Evolutionary conservation across 148 eudicot genomes (phyloP).

Genomic region (Euryodendron excelsum): DNA sequence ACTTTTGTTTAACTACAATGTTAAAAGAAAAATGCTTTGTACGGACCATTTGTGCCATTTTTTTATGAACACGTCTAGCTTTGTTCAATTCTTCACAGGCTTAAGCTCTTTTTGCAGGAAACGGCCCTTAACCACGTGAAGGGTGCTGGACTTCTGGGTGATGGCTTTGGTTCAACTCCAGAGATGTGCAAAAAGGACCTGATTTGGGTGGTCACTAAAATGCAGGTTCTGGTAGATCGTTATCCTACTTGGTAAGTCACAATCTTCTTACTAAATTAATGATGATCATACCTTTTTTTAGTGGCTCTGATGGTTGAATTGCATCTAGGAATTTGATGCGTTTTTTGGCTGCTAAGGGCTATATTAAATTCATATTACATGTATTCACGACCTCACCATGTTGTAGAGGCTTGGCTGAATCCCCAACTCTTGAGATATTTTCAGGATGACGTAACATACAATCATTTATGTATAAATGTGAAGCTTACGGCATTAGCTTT

Average conservation of each 20-base stretch:
- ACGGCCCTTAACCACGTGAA: slow-evolving; percentile 94
- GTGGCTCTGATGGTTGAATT: not conserved
- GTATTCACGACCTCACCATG: not conserved
- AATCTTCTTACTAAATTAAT: not conserved
- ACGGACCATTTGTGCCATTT: not conserved
- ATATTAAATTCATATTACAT: not conserved
- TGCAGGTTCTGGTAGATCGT: slow-evolving; percentile 87
- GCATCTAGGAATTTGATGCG: not conserved
- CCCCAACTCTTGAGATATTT: not conserved
- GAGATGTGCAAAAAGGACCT: slow-evolving; percentile 88
- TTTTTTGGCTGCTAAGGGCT: not conserved
- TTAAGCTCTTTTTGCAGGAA: slow-evolving; percentile 52
- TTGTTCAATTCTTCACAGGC: not conserved
- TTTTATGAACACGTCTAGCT: not conserved
- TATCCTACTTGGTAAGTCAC: slow-evolving; percentile 88
- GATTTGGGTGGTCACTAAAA: slow-evolving; percentile 91
- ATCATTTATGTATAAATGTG: not conserved
- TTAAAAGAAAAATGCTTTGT: not conserved
- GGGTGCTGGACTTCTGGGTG: slow-evolving; percentile 72
- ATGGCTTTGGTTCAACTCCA: slow-evolving; percentile 98
- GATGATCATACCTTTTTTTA: too few relatives aligned
- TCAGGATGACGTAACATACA: not conserved
- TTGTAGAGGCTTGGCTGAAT: not conserved
- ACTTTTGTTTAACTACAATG: not conserved
- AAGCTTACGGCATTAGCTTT: not conserved